Percentiles rank a stretch among this genome's conserved stretches.
These are phyloP conservation scores for Malassezia japonica DNA, from an alignment of 1,284 basidiomycete species.

Conservation along the genomic window DNA sequence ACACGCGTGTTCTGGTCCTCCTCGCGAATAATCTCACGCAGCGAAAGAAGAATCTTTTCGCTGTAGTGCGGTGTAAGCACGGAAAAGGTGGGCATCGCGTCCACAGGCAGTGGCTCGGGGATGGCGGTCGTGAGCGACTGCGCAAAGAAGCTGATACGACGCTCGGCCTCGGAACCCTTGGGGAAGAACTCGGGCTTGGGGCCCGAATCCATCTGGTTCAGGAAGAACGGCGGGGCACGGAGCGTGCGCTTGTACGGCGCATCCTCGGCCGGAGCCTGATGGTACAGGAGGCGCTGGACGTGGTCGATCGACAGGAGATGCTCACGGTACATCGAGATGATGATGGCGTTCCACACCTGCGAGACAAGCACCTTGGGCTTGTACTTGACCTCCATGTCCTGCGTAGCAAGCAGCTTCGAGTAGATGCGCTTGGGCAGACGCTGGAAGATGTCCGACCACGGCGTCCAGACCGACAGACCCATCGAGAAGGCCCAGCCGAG, in stretches of 20 bases:
- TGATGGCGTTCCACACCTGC: conserved; percentile 49
- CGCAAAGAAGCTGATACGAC: conserved; percentile 48
- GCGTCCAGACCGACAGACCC: conserved; percentile 49
- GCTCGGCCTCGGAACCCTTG: conserved; percentile 47
- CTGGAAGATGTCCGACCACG: conserved; percentile 49
- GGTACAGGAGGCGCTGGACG: conserved; percentile 48
- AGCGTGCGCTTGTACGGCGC: conserved; percentile 45
- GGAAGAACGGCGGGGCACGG: conserved; percentile 48
- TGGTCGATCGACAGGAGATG: conserved; percentile 48
- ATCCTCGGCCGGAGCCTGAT: conserved; percentile 47
- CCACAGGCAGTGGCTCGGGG: conserved; percentile 46
- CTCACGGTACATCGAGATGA: conserved; percentile 49
- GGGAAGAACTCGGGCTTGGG: conserved; percentile 48
- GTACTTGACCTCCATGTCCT: conserved; percentile 49
- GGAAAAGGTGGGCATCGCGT: conserved; percentile 48
- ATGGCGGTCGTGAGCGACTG: conserved; percentile 46
- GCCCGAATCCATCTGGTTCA: conserved; percentile 46
- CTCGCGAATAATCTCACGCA: conserved; percentile 48
- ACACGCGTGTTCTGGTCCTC: conserved; percentile 49
- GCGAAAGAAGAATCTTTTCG: conserved; percentile 47
- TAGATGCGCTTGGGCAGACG: conserved; percentile 48
- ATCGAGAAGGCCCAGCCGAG: conserved; percentile 47
- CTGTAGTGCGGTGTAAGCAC: conserved; percentile 48
- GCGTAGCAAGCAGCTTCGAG: conserved; percentile 47
- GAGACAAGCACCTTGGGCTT: conserved; percentile 49